Conservation (phyloP, 2,329 filamentous ascomycete species). For the Colletotrichum limetticola region DNA sequence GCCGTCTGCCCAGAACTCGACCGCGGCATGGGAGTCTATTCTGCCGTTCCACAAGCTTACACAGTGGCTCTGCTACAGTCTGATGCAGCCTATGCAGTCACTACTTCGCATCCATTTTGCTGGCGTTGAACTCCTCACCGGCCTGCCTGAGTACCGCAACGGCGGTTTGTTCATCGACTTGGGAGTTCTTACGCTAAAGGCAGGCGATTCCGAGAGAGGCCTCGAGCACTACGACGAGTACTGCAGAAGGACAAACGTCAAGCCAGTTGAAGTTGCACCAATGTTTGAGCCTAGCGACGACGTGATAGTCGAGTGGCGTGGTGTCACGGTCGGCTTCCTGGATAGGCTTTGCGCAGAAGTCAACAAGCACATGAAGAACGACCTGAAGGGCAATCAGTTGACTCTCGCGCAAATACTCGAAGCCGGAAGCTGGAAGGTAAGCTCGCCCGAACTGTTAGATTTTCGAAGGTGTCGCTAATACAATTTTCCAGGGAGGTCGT, state of each 20-base stretch:
- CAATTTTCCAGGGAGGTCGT: constrained; percentile 75
- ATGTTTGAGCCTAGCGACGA: constrained; percentile 66
- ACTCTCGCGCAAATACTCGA: constrained; percentile 90
- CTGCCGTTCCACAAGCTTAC: constrained; percentile 72
- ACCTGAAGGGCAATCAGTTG: constrained; percentile 77
- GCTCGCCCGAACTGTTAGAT: constrained; percentile 38
- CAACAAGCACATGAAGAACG: constrained; percentile 70
- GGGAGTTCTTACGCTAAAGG: constrained; percentile 62
- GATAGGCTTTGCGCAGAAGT: constrained; percentile 55
- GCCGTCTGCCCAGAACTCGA: constrained; percentile 54
- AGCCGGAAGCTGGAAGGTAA: constrained; percentile 97
- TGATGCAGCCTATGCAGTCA: constrained; percentile 72
- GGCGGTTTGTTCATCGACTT: constrained; percentile 75
- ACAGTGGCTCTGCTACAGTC: constrained; percentile 78
- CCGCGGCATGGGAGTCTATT: constrained; percentile 75
- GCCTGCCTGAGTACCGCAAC: constrained; percentile 78
- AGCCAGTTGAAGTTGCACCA: constrained; percentile 57
- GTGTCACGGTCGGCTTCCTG: constrained; percentile 66
- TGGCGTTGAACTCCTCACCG: constrained; percentile 69
- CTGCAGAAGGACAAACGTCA: constrained; percentile 76
- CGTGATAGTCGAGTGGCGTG: constrained; percentile 70
- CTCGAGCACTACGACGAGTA: constrained; percentile 66
- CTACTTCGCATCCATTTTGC: constrained; percentile 62
- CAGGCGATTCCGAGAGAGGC: constrained; percentile 54
- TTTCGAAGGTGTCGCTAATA: constrained; percentile 12